Evolutionary conservation across 2,329 filamentous ascomycete species (phyloP).

Genomic region (Aspergillus floridensis): DNA sequence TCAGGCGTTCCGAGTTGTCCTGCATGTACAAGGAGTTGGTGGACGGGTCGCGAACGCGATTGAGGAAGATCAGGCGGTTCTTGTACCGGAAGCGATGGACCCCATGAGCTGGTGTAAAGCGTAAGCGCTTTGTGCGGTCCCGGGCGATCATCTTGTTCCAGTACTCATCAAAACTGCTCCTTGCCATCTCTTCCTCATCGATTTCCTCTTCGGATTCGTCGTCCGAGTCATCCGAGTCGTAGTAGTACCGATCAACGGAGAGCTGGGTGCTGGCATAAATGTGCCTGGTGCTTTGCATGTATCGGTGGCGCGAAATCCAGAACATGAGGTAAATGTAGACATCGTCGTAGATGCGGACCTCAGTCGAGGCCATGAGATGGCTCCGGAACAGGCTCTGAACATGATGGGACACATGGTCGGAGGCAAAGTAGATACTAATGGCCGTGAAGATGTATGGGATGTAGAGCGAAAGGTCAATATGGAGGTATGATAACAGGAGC

Average conservation of each 20-base stretch:
- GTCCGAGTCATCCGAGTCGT: conserved; percentile 26
- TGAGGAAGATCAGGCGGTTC: conserved; percentile 50
- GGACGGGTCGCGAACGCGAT: conserved; percentile 29
- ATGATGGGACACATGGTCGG: conserved; percentile 53
- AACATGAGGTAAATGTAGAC: conserved; percentile 70
- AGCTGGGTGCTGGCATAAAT: conserved; percentile 66
- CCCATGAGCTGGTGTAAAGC: conserved; percentile 66
- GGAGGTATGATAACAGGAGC: conserved; percentile 55
- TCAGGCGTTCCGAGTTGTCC: conserved; percentile 30
- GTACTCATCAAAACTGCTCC: conserved; percentile 43
- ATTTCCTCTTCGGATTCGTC: conserved; percentile 28
- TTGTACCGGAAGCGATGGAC: conserved; percentile 68
- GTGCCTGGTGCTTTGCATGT: conserved; percentile 58
- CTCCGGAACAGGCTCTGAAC: conserved; percentile 50
- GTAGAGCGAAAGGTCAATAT: conserved; percentile 63
- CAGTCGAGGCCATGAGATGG: conserved; percentile 64
- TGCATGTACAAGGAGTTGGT: conserved; percentile 12
- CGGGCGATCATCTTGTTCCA: conserved; percentile 40
- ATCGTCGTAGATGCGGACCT: conserved; percentile 67
- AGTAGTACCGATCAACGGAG: conserved; percentile 36
- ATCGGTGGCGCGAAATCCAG: conserved; percentile 64
- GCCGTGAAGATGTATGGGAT: conserved; percentile 56
- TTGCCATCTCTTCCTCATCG: conserved; percentile 31
- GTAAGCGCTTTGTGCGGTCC: conserved; percentile 36
- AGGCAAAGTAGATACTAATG: conserved; percentile 51